A percentile compares a stretch with the other conserved stretches of the same genome.
Evolutionary conservation across 805 yeast genomes (phyloP).

Genomic region (Alloascoidea hylecoeti): DNA sequence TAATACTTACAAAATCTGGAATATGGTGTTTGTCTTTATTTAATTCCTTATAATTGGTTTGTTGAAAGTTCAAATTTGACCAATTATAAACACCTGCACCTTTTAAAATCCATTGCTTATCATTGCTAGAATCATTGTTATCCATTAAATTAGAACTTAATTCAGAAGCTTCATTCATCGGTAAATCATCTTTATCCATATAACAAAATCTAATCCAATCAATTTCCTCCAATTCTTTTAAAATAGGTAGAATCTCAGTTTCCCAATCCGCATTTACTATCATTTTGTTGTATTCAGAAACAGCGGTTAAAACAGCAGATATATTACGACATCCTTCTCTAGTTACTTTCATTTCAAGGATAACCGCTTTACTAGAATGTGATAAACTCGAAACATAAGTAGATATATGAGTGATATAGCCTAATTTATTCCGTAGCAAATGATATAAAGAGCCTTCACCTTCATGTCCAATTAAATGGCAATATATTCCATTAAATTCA

Average conservation of each 20-base stretch:
- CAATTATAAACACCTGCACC: background rate
- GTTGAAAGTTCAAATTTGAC: no score
- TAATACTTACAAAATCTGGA: no score
- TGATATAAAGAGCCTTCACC: background rate
- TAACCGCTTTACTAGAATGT: background rate
- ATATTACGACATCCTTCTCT: background rate
- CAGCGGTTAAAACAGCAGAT: background rate
- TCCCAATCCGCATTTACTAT: background rate
- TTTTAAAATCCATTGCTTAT: background rate
- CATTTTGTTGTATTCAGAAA: background rate
- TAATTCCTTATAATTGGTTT: no score
- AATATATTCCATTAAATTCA: background rate
- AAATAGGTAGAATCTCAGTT: background rate
- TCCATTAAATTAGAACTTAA: conserved; percentile 6
- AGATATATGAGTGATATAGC: background rate
- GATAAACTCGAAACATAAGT: background rate
- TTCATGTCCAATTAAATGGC: background rate
- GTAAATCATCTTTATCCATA: conserved; percentile 3
- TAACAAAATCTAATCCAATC: background rate
- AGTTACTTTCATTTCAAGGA: background rate
- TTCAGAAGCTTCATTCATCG: conserved; percentile 7
- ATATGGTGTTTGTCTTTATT: no score
- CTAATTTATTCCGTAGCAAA: background rate
- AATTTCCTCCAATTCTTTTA: background rate
- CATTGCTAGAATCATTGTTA: background rate